Base-by-base conservation (phyloP, 371 early-diverging fungal genomes). In the Circinella umbellata region DNA sequence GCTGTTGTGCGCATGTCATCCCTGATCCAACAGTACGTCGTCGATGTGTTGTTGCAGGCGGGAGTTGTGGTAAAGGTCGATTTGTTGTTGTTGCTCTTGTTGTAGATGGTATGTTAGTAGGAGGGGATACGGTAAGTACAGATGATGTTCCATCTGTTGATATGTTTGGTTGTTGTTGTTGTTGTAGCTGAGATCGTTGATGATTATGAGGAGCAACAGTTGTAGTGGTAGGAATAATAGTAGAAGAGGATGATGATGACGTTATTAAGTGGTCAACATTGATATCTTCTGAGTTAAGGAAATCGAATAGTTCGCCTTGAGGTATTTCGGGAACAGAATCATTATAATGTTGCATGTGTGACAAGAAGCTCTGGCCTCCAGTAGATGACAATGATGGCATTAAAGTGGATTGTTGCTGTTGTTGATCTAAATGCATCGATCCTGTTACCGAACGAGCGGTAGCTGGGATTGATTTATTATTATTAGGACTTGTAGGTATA, bases 221-320 rank as follows among this genome's bases (percentile, higher is more conserved):
- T n/a, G 57, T n/a, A 14, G 6, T 57, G 34, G 57, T 34, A 34
- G 57, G 34, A 18, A 37, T 18, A 9, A 37, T 15, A 11, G 51
- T 36, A 49, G 66, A 17, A 5, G 66, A 39, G 0, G 51, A 64
- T 1, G 46, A 46, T 37, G 49, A 48, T 4, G 49, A 48, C 1
- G 63, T 13, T 54, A 18, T 60, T 47, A 27, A 73, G 36, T 77
- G 80, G 59, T 64, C 72, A 27, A 72, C 51, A 18, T 68, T 70
- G 20, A 69, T 61, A 11, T 74, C 69, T 17, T 72, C 68, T 4
- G 66, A 51, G 38, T 70, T 62, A 14, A 74, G 53, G 37, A 71
- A 64, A 17, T 71, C 69, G 51, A 66, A 74, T 15, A 74, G n/a
- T 42, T 59, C 66, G n/a, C 71, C 75, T 57, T 70, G 71, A 66